Percentiles rank a stretch among this genome's conserved stretches.
phyloP scores from a whole-genome alignment of 176 grass and related monocot species.

The Aegilops sharonensis region DNA sequence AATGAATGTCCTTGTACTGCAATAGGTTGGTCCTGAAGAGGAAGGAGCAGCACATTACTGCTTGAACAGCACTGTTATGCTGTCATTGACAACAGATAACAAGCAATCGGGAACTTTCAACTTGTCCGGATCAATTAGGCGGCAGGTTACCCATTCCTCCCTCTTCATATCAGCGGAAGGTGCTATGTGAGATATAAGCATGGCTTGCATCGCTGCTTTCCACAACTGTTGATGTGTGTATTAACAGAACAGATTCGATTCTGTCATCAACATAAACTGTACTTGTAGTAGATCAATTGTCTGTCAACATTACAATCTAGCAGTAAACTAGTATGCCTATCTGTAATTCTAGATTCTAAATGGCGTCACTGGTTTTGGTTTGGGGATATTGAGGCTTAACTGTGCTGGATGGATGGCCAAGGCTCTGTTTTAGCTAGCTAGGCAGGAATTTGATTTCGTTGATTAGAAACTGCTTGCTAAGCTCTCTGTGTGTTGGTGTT shows the following conservation, averaged over 20 bases:
- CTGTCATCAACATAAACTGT: not conserved
- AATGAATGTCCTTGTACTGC: not conserved
- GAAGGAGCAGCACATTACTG: constrained; percentile 82
- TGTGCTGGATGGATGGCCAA: not conserved
- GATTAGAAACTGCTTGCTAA: not conserved
- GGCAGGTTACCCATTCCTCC: constrained; percentile 59
- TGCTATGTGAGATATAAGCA: not conserved
- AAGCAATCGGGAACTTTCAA: constrained; percentile 90
- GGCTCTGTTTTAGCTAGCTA: not conserved
- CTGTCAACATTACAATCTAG: not conserved
- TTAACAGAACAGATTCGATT: not conserved
- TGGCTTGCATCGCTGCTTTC: constrained; percentile 9
- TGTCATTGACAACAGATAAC: constrained; percentile 81
- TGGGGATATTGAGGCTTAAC: not conserved
- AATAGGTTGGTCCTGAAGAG: constrained; percentile 67
- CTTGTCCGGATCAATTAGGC: constrained; percentile 89
- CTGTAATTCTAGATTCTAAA: not conserved
- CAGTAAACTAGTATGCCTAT: not conserved
- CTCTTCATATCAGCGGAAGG: constrained; percentile 17
- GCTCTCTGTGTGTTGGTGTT: not conserved
- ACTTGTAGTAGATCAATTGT: constrained; percentile 8
- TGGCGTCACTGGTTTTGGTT: not conserved
- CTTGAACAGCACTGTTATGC: constrained; percentile 95
- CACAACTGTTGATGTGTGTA: not conserved
- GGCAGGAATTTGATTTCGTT: not conserved